phyloP scores from a whole-genome alignment of 2,329 filamentous ascomycete genomes.

The Fusarium redolens region DNA sequence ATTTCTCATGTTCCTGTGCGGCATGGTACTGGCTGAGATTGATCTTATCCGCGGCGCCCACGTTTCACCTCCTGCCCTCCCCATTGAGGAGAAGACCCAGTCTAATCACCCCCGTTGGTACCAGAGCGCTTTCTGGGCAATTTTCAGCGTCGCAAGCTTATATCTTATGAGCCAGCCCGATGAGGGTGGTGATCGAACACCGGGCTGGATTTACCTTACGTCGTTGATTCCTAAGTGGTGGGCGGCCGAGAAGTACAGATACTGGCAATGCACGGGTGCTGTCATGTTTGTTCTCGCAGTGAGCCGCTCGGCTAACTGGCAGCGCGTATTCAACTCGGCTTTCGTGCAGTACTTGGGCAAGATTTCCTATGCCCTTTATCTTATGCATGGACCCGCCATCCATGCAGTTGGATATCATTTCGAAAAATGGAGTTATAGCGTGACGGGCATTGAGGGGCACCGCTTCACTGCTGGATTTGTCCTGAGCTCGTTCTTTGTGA shows the following conservation, averaged over 20 bases:
- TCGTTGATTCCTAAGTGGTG: conserved; percentile 62
- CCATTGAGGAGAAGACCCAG: conserved; percentile 34
- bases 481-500: conserved; percentile 59
- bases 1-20: conserved; percentile 65
- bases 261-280: conserved; percentile 67
- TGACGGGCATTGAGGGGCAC: conserved; percentile 60
- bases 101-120: conserved; percentile 4
- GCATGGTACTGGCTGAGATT: conserved; percentile 66
- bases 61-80: conserved; percentile 45
- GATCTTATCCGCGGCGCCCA: conserved; percentile 63
- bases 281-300: conserved; percentile 64
- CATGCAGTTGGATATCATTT: conserved; percentile 65
- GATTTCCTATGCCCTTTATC: conserved; percentile 70
- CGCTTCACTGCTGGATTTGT: conserved; percentile 60
- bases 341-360: conserved; percentile 68
- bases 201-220: conserved; percentile 63
- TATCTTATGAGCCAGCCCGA: conserved; percentile 61
- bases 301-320: conserved; percentile 59
- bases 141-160: conserved; percentile 60
- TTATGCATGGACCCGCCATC: conserved; percentile 69
- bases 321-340: conserved; percentile 61
- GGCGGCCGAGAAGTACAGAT: conserved; percentile 61
- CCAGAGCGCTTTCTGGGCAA: conserved; percentile 51
- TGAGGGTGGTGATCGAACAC: conserved; percentile 57
- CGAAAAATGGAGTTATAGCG: conserved; percentile 59